Evolutionary conservation across 805 yeast genomes (phyloP).

Genomic region (Spencermartinsiella europaea): DNA sequence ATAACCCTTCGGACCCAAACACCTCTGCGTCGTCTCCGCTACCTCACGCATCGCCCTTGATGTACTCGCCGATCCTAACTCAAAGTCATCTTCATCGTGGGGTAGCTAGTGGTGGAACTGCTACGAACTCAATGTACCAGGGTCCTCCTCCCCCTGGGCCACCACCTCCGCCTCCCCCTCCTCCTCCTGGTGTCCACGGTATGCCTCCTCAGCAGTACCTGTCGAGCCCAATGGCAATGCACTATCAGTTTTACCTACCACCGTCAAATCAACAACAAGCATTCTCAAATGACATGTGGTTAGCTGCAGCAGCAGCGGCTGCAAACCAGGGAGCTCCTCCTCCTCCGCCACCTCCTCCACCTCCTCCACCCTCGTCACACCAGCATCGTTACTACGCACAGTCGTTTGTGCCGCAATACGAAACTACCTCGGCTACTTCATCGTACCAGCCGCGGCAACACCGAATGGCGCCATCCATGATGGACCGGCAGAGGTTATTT

Average conservation of each 20-base stretch:
- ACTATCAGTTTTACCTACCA: neutral
- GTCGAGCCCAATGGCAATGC: neutral
- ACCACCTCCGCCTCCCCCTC: slow-evolving; percentile 4
- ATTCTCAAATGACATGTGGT: neutral
- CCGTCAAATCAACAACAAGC: neutral
- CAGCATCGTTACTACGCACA: neutral
- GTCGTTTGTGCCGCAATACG: neutral
- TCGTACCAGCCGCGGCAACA: neutral
- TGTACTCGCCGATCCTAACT: slow-evolving; percentile 8
- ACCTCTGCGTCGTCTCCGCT: slow-evolving; percentile 8
- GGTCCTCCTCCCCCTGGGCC: neutral
- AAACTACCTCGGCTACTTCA: neutral
- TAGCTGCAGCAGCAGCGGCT: neutral
- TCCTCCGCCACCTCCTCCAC: neutral
- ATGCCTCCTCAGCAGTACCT: slow-evolving; percentile 16
- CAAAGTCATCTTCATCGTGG: slow-evolving; percentile 1
- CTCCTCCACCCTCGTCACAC: neutral
- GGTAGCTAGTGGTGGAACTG: neutral
- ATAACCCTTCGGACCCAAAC: neutral
- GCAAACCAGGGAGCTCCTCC: neutral
- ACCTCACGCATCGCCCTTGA: neutral
- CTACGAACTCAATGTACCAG: neutral
- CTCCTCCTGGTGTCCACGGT: slow-evolving; percentile 22
- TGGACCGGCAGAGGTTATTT: slow-evolving; percentile 29
- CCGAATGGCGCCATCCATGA: neutral